phyloP scores from a whole-genome alignment of 1,284 basidiomycete species.

The Leccinum fallax region DNA sequence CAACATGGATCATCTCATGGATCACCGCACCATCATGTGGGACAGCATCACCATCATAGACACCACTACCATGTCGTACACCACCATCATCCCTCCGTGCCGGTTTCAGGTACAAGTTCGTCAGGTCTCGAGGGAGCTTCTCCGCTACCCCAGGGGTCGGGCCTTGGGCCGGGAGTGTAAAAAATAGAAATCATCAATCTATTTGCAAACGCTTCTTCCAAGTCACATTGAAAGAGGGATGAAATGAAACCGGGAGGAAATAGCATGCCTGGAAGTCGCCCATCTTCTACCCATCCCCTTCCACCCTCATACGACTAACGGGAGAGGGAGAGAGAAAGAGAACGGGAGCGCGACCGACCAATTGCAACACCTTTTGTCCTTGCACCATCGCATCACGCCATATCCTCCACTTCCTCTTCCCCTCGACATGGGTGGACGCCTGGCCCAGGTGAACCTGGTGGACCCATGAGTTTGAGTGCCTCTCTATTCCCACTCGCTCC shows the following conservation, averaged over 20 bases:
- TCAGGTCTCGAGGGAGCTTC: conserved; percentile 25
- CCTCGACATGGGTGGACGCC: conserved; percentile 34
- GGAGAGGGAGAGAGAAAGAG: conserved; percentile 29
- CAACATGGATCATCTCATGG: conserved; percentile 37
- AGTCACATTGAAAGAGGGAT: conserved; percentile 34
- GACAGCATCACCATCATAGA: conserved; percentile 42
- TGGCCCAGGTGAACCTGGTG: conserved; percentile 22
- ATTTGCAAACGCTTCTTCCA: conserved; percentile 29
- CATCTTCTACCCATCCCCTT: conserved; percentile 33
- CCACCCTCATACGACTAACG: conserved; percentile 32
- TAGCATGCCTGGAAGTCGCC: conserved; percentile 34
- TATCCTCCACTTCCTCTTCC: conserved; percentile 29
- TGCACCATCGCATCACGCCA: conserved; percentile 34
- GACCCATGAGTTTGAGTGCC: conserved; percentile 12
- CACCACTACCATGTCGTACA: conserved; percentile 50
- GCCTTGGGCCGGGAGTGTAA: conserved; percentile 32
- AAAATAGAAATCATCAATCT: conserved; percentile 36
- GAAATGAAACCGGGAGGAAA: conserved; percentile 25
- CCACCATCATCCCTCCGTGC: conserved; percentile 38
- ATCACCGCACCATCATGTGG: conserved; percentile 34
- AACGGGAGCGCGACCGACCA: conserved; percentile 30
- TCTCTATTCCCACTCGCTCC: conserved; percentile 22
- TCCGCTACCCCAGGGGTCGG: conserved; percentile 20
- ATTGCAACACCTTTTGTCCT: conserved; percentile 37
- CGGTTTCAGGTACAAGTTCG: conserved; percentile 15